Evolutionary conservation across 2,329 filamentous ascomycete species (phyloP), one percentile per base, ranked within the genome.

Genomic region (Cryphonectria radicalis): DNA sequence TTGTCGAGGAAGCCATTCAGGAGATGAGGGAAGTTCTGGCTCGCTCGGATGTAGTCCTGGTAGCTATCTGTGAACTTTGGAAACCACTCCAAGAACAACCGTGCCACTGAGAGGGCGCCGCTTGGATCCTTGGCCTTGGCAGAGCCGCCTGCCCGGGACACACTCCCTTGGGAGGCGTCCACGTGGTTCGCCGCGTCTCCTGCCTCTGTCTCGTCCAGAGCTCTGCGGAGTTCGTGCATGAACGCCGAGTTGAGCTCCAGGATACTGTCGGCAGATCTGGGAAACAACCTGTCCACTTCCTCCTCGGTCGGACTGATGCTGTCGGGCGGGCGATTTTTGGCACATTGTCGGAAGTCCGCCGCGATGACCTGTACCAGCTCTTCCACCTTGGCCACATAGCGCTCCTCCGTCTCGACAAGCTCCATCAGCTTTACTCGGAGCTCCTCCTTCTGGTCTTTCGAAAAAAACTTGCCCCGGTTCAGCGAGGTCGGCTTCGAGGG

Each of bases 41-140:
- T 97, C 14, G 94, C 92, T 76, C 91, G 91, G 80, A 99, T 96
- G 80, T 98, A 99, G 74, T 97, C 92, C 75, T 94, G 91, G 79
- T 99, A 99, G 77, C 93, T 94, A 71, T 94, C 90, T 37, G 93
- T 92, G 78, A 99, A 98, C 75, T 91, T 91, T 8, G 96, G 96
- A 75, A 99, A 96, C 93, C 94, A 97, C 75, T 97, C 93, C 5
- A 96, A 83, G 72, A 98, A 90, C 65, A 94, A 85, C 76, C 91
- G 93, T 59, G 94, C 93, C 79, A 98, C 91, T 57, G 90, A 88
- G 55, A 92, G 83, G 22, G 93, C 90, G 66, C 95, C 95, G 75
- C 92, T 94, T 25, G 92, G 89, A 78, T 97, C 94, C 78, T 88
- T 90, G 75, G 80, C 78, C 74, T 83, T 86, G 69, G 79, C 83